phyloP scores from a whole-genome alignment of 306 rosid species.

The Gastrolobium villosum region DNA sequence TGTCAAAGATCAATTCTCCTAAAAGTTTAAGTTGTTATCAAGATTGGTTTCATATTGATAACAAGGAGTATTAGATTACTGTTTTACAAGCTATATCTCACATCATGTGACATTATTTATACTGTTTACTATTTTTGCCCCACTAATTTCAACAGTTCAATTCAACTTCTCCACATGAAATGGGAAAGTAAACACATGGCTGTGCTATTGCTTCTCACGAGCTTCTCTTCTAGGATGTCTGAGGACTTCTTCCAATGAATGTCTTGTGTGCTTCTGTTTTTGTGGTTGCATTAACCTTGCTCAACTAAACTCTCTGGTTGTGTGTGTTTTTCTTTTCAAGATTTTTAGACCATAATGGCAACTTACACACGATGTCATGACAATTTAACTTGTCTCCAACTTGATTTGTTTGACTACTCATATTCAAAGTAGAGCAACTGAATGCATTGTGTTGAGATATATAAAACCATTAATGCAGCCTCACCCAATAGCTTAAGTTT shows the following conservation, averaged over 20 bases:
- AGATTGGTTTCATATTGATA: not conserved
- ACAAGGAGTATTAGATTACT: constrained; percentile 12
- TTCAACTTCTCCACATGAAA: no score
- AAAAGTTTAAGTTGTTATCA: constrained; percentile 9
- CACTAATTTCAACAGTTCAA: not conserved
- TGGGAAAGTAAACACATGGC: no score
- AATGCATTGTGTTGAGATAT: no score
- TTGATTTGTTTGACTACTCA: not conserved
- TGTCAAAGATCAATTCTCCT: not conserved
- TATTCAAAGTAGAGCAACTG: not conserved
- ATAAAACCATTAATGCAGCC: no score
- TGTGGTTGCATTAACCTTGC: constrained; percentile 18
- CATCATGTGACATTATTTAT: constrained; percentile 1
- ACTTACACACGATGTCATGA: not conserved
- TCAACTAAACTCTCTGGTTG: not conserved
- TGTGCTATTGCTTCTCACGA: no score
- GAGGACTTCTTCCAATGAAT: not conserved
- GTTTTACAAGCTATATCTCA: not conserved
- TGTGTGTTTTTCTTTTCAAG: not conserved
- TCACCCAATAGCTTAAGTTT: no score
- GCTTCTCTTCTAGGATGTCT: no score
- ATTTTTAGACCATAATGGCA: not conserved
- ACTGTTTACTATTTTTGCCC: not conserved
- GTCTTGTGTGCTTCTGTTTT: not conserved
- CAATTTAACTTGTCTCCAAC: constrained; percentile 6